Percentiles rank a stretch among this genome's conserved stretches.
Conservation (phyloP, 345 rosid genomes). For the Erodium maritimum region DNA sequence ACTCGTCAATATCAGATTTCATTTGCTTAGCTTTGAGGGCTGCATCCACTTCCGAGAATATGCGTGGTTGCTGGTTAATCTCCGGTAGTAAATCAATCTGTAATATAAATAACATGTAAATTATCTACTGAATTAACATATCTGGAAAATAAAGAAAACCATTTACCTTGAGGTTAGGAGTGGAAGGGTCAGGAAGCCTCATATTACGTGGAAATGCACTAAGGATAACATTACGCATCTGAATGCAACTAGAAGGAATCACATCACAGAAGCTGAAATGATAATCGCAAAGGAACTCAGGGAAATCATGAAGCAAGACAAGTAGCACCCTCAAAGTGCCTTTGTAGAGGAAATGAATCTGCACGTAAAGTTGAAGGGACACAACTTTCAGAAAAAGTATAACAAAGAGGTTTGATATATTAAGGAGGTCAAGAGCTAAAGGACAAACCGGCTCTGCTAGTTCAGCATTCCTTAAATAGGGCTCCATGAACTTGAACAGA, state of each 20-base stretch:
- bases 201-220: conserved; percentile 91
- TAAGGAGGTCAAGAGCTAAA: conserved; percentile 1
- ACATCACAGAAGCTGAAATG: conserved; percentile 96
- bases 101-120: conserved; percentile 1
- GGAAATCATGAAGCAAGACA: conserved; percentile 96
- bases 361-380: conserved; percentile 7
- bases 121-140: not conserved
- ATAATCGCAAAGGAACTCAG: conserved; percentile 92
- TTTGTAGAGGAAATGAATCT: conserved; percentile 78
- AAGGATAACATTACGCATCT: conserved; percentile 91
- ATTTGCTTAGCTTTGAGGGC: conserved; percentile 69
- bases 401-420: not conserved
- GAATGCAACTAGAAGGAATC: conserved; percentile 97
- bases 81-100: conserved; percentile 96
- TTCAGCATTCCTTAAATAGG: conserved; percentile 88
- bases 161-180: conserved; percentile 67
- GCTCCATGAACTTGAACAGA: conserved; percentile 92
- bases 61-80: conserved; percentile 70
- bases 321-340: conserved; percentile 89
- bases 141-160: not conserved
- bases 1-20: conserved; percentile 86
- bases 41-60: conserved; percentile 91
- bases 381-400: not conserved
- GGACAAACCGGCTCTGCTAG: conserved; percentile 61
- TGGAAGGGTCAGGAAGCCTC: conserved; percentile 98